Conservation (phyloP, 2,329 filamentous ascomycete genomes). For the Thelonectria discophora region DNA sequence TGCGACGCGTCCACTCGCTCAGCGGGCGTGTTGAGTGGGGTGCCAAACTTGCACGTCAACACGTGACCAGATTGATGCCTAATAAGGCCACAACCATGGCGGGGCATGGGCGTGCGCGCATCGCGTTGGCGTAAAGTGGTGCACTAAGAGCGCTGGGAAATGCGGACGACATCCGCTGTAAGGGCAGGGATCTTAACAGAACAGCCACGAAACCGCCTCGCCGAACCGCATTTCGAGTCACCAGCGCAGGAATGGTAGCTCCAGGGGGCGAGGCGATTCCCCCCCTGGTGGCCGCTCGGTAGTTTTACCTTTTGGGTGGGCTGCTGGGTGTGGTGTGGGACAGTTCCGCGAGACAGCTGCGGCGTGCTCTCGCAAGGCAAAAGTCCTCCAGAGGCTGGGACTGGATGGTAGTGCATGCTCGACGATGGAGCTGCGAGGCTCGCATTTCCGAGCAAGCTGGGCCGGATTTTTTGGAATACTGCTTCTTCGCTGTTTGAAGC, state of each 20-base stretch:
- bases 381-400: slow-evolving; percentile 37
- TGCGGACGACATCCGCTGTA: slow-evolving; percentile 10
- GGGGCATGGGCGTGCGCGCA: slow-evolving; percentile 3
- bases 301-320: slow-evolving; percentile 5
- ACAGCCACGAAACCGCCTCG: slow-evolving; percentile 3
- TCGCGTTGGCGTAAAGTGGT: not conserved
- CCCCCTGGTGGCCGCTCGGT: not conserved
- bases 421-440: slow-evolving; percentile 38
- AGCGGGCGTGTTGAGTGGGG: slow-evolving; percentile 25
- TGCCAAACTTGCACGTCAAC: slow-evolving; percentile 24
- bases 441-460: slow-evolving; percentile 27
- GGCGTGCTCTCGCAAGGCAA: slow-evolving; percentile 40
- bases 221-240: slow-evolving; percentile 18
- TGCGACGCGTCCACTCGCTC: slow-evolving; percentile 27
- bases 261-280: not conserved
- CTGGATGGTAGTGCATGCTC: slow-evolving; percentile 40
- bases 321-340: slow-evolving; percentile 18
- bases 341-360: slow-evolving; percentile 17
- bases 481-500: slow-evolving; percentile 16
- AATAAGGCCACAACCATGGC: slow-evolving; percentile 2
- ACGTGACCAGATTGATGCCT: slow-evolving; percentile 31
- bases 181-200: slow-evolving; percentile 10
- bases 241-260: not conserved
- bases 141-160: not conserved
- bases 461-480: slow-evolving; percentile 29